phyloP scores from a whole-genome alignment of 768 basidiomycete genomes.

The Rossbeevera mucosa region DNA sequence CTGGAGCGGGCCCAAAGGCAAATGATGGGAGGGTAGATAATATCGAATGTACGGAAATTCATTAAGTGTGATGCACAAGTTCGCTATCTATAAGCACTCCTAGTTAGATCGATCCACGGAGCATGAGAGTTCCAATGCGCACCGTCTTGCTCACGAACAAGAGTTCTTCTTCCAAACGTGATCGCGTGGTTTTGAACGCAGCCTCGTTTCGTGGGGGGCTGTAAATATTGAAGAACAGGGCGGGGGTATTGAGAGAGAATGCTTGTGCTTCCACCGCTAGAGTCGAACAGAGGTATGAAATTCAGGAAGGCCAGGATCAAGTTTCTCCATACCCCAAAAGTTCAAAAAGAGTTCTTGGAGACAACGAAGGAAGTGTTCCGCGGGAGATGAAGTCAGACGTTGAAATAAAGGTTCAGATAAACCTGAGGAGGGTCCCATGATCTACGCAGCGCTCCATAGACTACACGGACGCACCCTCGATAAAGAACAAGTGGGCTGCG shows the following conservation, averaged over 20 bases:
- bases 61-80: conserved; percentile 83
- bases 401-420: conserved; percentile 76
- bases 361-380: conserved; percentile 69
- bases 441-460: background rate
- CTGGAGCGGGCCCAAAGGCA: conserved; percentile 80
- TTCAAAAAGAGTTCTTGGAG: conserved; percentile 89
- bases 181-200: conserved; percentile 61
- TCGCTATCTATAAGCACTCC: conserved; percentile 59
- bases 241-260: conserved; percentile 76
- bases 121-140: background rate
- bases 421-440: conserved; percentile 40
- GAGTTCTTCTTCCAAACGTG: conserved; percentile 84
- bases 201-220: conserved; percentile 74
- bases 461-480: conserved; percentile 61
- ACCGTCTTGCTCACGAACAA: conserved; percentile 70
- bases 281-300: conserved; percentile 6
- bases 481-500: conserved; percentile 86
- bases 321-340: conserved; percentile 73
- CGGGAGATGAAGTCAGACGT: conserved; percentile 67
- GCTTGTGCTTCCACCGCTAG: conserved; percentile 81
- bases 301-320: background rate
- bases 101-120: conserved; percentile 3
- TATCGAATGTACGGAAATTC: conserved; percentile 94
- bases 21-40: conserved; percentile 79
- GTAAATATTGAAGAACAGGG: conserved; percentile 83